phyloP scores from a whole-genome alignment of 176 grass and related monocot species.

The Triticum urartu region DNA sequence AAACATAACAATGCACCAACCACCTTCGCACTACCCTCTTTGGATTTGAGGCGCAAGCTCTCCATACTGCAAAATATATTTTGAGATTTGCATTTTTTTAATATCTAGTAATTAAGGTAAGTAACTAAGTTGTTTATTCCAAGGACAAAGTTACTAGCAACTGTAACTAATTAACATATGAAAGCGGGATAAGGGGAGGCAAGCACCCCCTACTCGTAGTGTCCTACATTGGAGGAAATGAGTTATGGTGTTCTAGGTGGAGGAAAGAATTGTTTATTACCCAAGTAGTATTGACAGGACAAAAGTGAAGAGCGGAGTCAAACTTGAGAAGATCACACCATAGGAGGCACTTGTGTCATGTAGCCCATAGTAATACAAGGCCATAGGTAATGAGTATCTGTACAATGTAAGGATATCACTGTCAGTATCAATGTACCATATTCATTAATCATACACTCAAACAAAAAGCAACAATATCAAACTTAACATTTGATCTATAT shows the following conservation, averaged over 20 bases:
- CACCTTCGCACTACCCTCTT: constrained; percentile 1
- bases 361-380: background rate
- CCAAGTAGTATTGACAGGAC: background rate
- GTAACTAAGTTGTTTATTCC: no score
- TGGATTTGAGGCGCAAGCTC: background rate
- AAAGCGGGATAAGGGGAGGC: no score
- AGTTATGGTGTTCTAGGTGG: background rate
- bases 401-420: background rate
- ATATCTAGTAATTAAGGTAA: no score
- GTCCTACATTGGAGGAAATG: background rate
- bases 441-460: background rate
- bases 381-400: background rate
- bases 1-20: background rate
- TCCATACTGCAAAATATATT: constrained; percentile 5
- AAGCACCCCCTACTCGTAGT: no score
- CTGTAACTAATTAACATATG: no score
- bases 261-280: background rate
- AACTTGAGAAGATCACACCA: background rate
- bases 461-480: background rate
- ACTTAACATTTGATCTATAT: no score
- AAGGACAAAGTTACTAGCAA: no score
- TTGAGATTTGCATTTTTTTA: background rate
- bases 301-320: background rate
- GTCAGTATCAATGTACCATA: background rate
- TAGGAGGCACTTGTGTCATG: background rate